phyloP scores from a whole-genome alignment of 2,329 filamentous ascomycete species.

The Talaromyces sp. region DNA sequence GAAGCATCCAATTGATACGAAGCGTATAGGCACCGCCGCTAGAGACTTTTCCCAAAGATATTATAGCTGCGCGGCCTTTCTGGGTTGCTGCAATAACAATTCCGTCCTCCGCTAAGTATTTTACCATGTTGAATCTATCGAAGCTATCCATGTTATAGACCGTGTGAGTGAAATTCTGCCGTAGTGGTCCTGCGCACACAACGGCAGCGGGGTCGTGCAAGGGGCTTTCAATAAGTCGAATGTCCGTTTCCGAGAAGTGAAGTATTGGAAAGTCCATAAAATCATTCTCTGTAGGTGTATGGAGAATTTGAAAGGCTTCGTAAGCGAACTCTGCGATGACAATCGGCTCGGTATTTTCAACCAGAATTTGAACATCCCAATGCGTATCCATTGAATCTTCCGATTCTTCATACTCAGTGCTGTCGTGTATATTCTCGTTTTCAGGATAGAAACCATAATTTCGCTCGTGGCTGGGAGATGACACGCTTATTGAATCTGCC shows the following conservation, averaged over 20 bases:
- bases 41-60: conserved; percentile 44
- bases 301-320: background rate
- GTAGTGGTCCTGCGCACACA: conserved; percentile 14
- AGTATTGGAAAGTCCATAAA: conserved; percentile 31
- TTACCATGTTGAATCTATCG: conserved; percentile 54
- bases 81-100: conserved; percentile 55
- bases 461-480: background rate
- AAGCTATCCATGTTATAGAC: conserved; percentile 12
- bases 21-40: conserved; percentile 39
- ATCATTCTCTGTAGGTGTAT: too few relatives aligned
- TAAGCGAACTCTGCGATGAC: background rate
- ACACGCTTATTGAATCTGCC: background rate
- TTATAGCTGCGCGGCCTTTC: conserved; percentile 51
- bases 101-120: conserved; percentile 55
- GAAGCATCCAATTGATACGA: conserved; percentile 54
- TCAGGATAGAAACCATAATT: background rate
- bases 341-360: background rate
- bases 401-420: background rate
- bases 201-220: conserved; percentile 26
- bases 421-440: background rate
- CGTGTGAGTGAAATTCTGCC: conserved; percentile 1
- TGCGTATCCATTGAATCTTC: background rate
- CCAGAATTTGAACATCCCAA: background rate
- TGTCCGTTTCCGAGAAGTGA: conserved; percentile 37
- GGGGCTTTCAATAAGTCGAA: conserved; percentile 32